Conservation (phyloP, 139 green algal species). For the Chlorella sp. region DNA sequence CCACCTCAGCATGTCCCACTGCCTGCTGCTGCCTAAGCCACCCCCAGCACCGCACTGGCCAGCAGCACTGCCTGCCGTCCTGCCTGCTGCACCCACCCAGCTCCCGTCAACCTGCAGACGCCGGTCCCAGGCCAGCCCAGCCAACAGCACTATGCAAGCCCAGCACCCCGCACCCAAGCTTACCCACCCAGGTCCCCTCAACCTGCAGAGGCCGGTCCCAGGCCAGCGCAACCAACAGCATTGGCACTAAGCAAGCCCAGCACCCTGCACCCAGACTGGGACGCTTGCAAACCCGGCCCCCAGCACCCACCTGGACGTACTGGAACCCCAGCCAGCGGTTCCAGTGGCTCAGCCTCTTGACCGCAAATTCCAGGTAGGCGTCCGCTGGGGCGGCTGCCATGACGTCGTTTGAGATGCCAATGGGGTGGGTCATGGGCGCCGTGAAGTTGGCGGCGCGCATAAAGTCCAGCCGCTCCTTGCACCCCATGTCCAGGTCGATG, state of each 20-base stretch:
- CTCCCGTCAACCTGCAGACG: too few relatives aligned
- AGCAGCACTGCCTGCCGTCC: background rate
- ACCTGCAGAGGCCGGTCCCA: too few relatives aligned
- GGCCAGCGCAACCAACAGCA: background rate
- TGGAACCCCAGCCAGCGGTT: slow-evolving; percentile 62
- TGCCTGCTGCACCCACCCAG: background rate
- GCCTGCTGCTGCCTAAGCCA: too few relatives aligned
- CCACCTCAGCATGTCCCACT: too few relatives aligned
- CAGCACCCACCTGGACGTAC: slow-evolving; percentile 48
- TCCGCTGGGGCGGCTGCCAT: slow-evolving; percentile 42
- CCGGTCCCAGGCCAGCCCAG: too few relatives aligned
- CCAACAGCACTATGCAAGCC: too few relatives aligned
- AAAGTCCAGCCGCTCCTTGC: slow-evolving; percentile 53
- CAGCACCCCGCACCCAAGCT: too few relatives aligned
- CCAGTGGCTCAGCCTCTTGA: slow-evolving; percentile 38
- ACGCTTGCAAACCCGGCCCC: too few relatives aligned
- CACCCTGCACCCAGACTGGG: too few relatives aligned
- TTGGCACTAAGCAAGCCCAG: background rate
- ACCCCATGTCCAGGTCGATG: slow-evolving; percentile 64
- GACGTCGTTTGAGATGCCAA: slow-evolving; percentile 67
- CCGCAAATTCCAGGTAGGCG: slow-evolving; percentile 39
- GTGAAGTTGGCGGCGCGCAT: slow-evolving; percentile 50
- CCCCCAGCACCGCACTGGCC: background rate
- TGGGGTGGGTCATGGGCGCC: slow-evolving; percentile 58
- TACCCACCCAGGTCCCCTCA: too few relatives aligned